Evolutionary conservation across 2,329 filamentous ascomycete genomes (phyloP), one percentile per base, ranked within the genome.

Genomic region (Hymenoscyphus fructigenus): DNA sequence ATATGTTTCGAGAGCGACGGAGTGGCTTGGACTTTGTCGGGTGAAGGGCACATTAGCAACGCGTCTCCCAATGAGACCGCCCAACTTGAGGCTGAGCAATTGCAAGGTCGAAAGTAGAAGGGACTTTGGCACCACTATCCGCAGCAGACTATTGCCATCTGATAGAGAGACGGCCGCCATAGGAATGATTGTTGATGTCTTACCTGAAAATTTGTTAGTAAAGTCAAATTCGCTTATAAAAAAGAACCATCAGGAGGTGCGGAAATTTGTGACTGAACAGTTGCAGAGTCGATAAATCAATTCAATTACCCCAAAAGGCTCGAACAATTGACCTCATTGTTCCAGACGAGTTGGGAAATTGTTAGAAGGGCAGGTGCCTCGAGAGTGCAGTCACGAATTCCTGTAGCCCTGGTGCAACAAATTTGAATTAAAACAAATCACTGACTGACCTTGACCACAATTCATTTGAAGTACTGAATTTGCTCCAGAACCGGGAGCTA

Each of bases 391-490:
- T 36, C 34, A 36, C 7, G 34, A 26, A 55, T 36, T 53, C 20
- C 9, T 26, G 20, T 7, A 55, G 9, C 12, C 4, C 15, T 26
- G 5, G 6, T 55, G 14, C 1, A 55, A 23, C 20, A n/a, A n/a
- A 20, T n/a, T 2, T 4, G n/a, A 28, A 17, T 38, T 44, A 20
- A 23, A 38, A 23, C 2, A 62, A 23, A 32, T 56, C 20, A 23
- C 23, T 1, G n/a, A 64, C 67, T 71, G 72, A 77, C 83, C 83
- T 76, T 88, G 81, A 0, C 88, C 88, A 87, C 90, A 90, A 66
- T 89, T 86, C 75, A 90, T 82, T 66, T 90, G 88, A 1, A 89
- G 68, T 0, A 90, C 85, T 0, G 86, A 86, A 65, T 89, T 90
- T 0, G 75, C 67, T 0, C 77, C 76, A 0, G 83, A 85, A 0